These are phyloP conservation scores for Podochytrium sp. DNA, from an alignment of 192 early-diverging fungal genomes.

Conservation along the genomic window DNA sequence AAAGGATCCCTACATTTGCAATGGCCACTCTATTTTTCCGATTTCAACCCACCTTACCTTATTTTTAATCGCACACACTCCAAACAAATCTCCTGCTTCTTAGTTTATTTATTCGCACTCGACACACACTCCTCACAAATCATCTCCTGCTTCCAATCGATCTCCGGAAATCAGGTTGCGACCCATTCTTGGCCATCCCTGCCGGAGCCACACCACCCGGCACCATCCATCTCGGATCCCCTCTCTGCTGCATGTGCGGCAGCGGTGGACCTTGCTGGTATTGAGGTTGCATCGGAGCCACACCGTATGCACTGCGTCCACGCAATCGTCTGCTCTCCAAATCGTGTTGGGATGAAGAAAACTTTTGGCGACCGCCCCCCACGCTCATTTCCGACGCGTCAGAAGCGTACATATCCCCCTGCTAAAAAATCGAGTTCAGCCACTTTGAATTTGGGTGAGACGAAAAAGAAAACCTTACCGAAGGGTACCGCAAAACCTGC, in stretches of 20 bases:
- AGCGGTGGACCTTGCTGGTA: background rate
- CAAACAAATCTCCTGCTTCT: too few species aligned
- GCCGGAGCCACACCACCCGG: conserved; percentile 3
- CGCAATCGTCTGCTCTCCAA: background rate
- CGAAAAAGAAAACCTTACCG: background rate
- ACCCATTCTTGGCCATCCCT: background rate
- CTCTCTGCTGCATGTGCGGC: background rate
- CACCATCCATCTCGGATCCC: conserved; percentile 21
- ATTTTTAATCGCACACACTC: too few species aligned
- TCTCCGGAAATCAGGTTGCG: background rate
- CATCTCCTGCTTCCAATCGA: background rate
- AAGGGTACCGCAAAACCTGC: background rate
- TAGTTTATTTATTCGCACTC: too few species aligned
- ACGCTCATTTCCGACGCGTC: conserved; percentile 11
- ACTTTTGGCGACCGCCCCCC: background rate
- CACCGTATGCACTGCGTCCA: background rate
- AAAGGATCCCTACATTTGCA: too few species aligned
- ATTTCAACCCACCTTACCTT: too few species aligned
- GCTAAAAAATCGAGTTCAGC: background rate
- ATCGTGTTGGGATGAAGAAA: background rate
- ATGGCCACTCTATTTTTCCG: too few species aligned
- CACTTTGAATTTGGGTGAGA: background rate
- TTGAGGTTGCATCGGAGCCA: background rate
- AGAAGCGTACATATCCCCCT: conserved; percentile 5
- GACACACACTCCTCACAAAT: background rate